Base-by-base conservation (phyloP, 2,329 filamentous ascomycete genomes). In the Trichocomaceae sp. region DNA sequence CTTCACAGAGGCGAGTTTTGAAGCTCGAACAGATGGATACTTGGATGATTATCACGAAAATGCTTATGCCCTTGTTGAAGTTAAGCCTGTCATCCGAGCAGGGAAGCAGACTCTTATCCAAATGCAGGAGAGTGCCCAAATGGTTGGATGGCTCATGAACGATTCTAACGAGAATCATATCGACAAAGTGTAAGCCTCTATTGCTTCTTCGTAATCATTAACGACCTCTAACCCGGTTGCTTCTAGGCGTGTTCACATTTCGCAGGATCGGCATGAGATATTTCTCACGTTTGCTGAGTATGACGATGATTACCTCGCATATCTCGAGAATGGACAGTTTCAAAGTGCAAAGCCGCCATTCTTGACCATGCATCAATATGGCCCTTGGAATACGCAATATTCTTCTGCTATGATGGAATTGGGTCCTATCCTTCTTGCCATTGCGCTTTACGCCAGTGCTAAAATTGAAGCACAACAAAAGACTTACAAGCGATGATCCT, bases 71-170 rank as follows among this genome's bases (percentile, higher is more conserved):
- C 45, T 61, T 17, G 50, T 62, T 6, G 61, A 62, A 15, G 59
- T 59, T 0, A 62, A 61, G 10, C 56, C 58, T 1, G 45, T 59
- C 2, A 26, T 15, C 8, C 20, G 58, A 42, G 2, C n/a, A 4
- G 15, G 10, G 58, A 57, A 31, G n/a, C 2, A 19, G 17, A 2
- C 5, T 10, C 37, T 47, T 8, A 57, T 60, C 20, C 56, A 50
- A n/a, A 59, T 61, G 53, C 59, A 63, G 44, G 57, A 63, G 39
- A 49, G 49, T 1, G 55, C 56, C 0, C 60, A 62, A 41, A 59
- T 61, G 55, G 44, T 58, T 1, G 50, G 45, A 9, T 60, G 58
- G 57, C 56, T 62, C 13, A 54, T 54, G 23, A 54, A 37, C 20
- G 47, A 61, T 33, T 1, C 29, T 33, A 9, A 12, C 4, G 29